Evolutionary conservation across 306 rosid genomes (phyloP).

Genomic region (Lotus japonicus): DNA sequence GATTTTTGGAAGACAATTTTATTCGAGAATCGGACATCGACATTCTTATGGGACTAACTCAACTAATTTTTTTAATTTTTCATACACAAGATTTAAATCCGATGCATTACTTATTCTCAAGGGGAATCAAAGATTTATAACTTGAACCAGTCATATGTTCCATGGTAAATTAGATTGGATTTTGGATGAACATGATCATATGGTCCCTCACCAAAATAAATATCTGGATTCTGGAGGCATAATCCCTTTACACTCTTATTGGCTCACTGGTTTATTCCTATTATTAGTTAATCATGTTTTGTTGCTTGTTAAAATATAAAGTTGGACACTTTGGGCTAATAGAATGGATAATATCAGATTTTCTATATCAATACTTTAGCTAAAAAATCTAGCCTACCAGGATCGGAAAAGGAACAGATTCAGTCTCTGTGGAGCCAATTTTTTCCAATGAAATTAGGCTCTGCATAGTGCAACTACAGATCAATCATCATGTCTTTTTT

Average conservation of each 20-base stretch:
- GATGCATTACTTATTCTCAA: no score
- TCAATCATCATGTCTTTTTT: slow-evolving; percentile 2
- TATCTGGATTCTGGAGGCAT: slow-evolving; percentile 16
- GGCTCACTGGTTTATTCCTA: slow-evolving; percentile 22
- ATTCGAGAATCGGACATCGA: no score
- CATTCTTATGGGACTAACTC: no score
- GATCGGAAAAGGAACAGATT: slow-evolving; percentile 13
- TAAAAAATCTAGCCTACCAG: not conserved
- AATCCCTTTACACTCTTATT: slow-evolving; percentile 20
- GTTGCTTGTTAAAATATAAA: slow-evolving; percentile 9
- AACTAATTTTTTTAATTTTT: no score
- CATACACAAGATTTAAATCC: no score
- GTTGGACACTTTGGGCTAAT: not conserved
- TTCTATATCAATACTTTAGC: not conserved
- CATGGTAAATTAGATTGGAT: not conserved
- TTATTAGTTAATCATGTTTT: not conserved
- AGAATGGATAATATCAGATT: not conserved
- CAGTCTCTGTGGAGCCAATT: slow-evolving; percentile 2
- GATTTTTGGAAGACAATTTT: no score
- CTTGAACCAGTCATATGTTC: no score
- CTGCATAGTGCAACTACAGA: not conserved
- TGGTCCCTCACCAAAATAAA: slow-evolving; percentile 30
- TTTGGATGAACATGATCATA: slow-evolving; percentile 15
- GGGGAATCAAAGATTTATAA: no score
- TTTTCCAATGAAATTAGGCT: not conserved